Evolutionary conservation across 495 filamentous ascomycete genomes (phyloP), one percentile per base, ranked within the genome.

Genomic region (Recurvomyces mirabilis): DNA sequence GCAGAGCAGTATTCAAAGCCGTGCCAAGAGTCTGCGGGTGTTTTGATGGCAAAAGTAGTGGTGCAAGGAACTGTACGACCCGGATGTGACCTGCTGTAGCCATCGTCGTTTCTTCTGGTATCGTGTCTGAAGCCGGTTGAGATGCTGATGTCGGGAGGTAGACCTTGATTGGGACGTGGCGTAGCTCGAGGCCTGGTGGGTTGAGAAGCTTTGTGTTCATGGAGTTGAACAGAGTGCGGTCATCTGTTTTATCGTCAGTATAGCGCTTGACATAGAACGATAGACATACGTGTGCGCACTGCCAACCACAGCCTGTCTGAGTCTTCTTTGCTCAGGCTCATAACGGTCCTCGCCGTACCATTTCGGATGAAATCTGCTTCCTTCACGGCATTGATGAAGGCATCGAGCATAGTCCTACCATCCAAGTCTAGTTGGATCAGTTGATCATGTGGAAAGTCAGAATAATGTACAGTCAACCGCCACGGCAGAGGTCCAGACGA

Each of bases 341-440:
- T 96, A 46, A 96, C 88, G 25, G 78, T 81, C 58, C 88, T 87
- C 2, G 87, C 89, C 11, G 79, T 93, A 15, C 91, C 87, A 47
- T 93, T 87, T 25, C 91, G 77, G 24, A 94, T 67, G 54, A 87
- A 94, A 58, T 94, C 89, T 15, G 91, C 93, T 66, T 94, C 89
- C 62, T 96, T 99, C 47, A 93, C 85, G 49, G 77, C 82, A 54
- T 98, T 94, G 50, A 93, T 84, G 59, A 87, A 96, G 0, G 87
- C 81, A 60, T 96, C 91, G 43, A 82, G 77, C 55, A 74, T 66
- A 25, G 75, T 67, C 56, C 73, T 72, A 9, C 76, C 76, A 13
- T 75, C 65, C 1, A 60, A 61, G 53, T 85, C 81, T 13, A 81
- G 70, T 13, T 68, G 71, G 25, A 84, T 72, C 21, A 85, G 70